Base-by-base conservation (phyloP, 2,329 filamentous ascomycete species). In the Davidsoniella australis region DNA sequence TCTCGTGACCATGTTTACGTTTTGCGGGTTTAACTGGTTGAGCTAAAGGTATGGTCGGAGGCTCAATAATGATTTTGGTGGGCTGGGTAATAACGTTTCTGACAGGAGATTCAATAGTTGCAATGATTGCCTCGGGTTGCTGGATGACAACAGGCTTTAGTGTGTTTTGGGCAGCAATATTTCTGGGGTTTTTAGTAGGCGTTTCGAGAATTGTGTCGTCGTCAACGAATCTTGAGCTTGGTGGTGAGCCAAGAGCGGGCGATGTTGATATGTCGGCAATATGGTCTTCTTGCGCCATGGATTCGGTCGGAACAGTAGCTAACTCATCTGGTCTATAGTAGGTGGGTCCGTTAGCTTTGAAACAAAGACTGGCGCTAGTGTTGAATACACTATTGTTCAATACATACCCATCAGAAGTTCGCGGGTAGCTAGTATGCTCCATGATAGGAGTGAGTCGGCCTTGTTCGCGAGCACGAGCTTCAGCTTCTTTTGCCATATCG, bases 391-490 rank as follows among this genome's bases (percentile, higher is more conserved):
- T 33, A 20, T 33, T 23, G 16, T 29, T 20, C 37, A 5, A 14
- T 3, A 65, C 74, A 52, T 68, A 85, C 80, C 75, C 80, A 58
- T 87, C 66, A 8, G 82, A 84, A 56, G 71, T 69, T 47, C 83
- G 69, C 9, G 80, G 78, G 58, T 75, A 84, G 2, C 69, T 64
- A 58, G 82, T 85, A 59, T 76, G 74, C 61, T 89, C 84, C 37
- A 72, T 66, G 46, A 89, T 86, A 1, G 78, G 76, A 7, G 80
- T 74, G 55, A 85, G 61, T 57, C 75, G 68, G 18, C 70, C 69
- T 55, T 78, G 71, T 55, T 73, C 67, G 20, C 60, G 56, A 55
- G 73, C 64, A 57, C 71, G 57, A 58, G 63, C 58, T 56, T 78
- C 73, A 23, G 70, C 62, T 29, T 78, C 69, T 58, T 72, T 66